These are phyloP conservation scores for Pseudogymnoascus sp. DNA, from an alignment of 2,329 filamentous ascomycete genomes.

Conservation along the genomic window DNA sequence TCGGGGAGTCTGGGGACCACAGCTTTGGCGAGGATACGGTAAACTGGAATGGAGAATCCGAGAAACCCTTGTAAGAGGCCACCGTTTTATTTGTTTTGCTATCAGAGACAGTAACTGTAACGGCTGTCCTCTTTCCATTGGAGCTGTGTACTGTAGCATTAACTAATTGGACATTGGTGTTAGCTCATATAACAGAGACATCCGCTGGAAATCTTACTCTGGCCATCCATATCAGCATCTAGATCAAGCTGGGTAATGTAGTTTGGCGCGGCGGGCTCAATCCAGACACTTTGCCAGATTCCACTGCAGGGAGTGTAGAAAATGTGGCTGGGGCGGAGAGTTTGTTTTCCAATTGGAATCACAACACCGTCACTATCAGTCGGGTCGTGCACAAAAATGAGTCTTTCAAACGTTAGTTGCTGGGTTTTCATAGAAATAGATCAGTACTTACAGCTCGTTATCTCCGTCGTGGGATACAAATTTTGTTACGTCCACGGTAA, in stretches of 20 bases:
- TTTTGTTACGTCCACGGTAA: constrained; percentile 51
- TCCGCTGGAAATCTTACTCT: constrained; percentile 31
- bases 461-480: constrained; percentile 29
- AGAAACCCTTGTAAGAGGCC: constrained; percentile 35
- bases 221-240: constrained; percentile 46
- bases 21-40: constrained; percentile 45
- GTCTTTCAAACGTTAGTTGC: constrained; percentile 30
- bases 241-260: constrained; percentile 38
- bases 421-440: neutral
- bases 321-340: constrained; percentile 49
- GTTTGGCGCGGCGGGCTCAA: constrained; percentile 47
- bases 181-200: neutral
- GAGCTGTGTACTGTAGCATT: constrained; percentile 47
- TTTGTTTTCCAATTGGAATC: constrained; percentile 62
- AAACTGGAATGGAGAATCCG: constrained; percentile 48
- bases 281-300: constrained; percentile 69
- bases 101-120: constrained; percentile 11
- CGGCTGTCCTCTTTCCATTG: constrained; percentile 25
- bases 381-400: constrained; percentile 60
- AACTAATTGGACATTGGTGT: constrained; percentile 32
- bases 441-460: constrained; percentile 45
- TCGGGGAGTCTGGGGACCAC: constrained; percentile 58
- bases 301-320: constrained; percentile 67
- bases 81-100: constrained; percentile 1
- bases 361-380: constrained; percentile 49